phyloP scores from a whole-genome alignment of 2,329 filamentous ascomycete species.

The Lasiodiplodia theobromae region DNA sequence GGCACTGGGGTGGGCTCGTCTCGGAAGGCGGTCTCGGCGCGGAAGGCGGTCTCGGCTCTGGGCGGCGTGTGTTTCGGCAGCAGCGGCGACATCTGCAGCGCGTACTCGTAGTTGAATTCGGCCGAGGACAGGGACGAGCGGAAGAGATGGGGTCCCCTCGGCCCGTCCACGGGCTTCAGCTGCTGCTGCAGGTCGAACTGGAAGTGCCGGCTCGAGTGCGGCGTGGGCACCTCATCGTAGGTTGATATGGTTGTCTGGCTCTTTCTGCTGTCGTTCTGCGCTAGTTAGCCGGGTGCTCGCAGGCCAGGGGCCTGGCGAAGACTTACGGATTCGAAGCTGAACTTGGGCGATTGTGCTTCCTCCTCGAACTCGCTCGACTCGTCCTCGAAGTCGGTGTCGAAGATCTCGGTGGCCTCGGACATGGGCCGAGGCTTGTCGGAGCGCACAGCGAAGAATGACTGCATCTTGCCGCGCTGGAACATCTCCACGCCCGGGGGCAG shows the following conservation, averaged over 20 bases:
- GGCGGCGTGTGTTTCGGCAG: slow-evolving; percentile 67
- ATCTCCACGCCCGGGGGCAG: slow-evolving; percentile 54
- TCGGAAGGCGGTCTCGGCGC: slow-evolving; percentile 32
- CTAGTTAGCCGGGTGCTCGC: slow-evolving; percentile 37
- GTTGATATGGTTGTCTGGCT: slow-evolving; percentile 89
- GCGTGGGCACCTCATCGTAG: slow-evolving; percentile 83
- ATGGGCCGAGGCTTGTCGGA: slow-evolving; percentile 63
- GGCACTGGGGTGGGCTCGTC: slow-evolving; percentile 26
- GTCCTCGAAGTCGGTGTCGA: slow-evolving; percentile 78
- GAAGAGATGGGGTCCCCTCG: slow-evolving; percentile 86
- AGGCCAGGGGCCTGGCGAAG: not conserved
- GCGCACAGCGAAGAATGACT: slow-evolving; percentile 68
- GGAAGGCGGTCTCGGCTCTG: slow-evolving; percentile 51
- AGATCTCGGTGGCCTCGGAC: slow-evolving; percentile 78
- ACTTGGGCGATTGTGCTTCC: slow-evolving; percentile 61
- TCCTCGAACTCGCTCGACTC: slow-evolving; percentile 62
- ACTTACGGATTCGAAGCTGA: slow-evolving; percentile 76
- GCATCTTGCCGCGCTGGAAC: slow-evolving; percentile 57
- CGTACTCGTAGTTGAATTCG: slow-evolving; percentile 58
- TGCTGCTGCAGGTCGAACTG: slow-evolving; percentile 63
- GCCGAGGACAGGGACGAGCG: slow-evolving; percentile 70
- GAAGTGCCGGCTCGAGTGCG: slow-evolving; percentile 69
- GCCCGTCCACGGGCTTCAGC: slow-evolving; percentile 76
- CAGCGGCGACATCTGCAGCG: slow-evolving; percentile 75
- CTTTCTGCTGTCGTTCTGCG: slow-evolving; percentile 65